Evolutionary conservation across 345 rosid species (phyloP).

Genomic region (Salix arbutifolia): DNA sequence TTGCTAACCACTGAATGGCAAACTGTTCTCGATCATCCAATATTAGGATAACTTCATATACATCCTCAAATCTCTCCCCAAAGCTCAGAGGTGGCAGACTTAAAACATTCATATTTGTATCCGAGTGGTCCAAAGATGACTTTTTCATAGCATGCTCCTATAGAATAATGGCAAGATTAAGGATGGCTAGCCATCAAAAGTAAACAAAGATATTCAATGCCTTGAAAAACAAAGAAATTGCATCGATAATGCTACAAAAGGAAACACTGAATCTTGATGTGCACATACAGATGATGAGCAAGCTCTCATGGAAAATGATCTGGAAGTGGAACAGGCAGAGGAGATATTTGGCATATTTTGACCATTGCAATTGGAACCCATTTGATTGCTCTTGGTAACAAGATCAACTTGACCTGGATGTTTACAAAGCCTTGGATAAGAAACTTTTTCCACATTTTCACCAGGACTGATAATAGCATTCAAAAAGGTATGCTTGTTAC

Average conservation of each 20-base stretch:
- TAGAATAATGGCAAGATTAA: conserved; percentile 4
- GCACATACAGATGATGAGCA: conserved; percentile 72
- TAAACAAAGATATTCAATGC: background rate
- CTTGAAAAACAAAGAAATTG: background rate
- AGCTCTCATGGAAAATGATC: conserved; percentile 41
- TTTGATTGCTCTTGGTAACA: conserved; percentile 27
- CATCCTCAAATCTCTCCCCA: conserved; percentile 77
- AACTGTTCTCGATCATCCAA: conserved; percentile 85
- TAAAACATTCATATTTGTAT: conserved; percentile 29
- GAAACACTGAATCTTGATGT: conserved; percentile 10
- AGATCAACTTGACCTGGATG: conserved; percentile 47
- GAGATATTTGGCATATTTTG: conserved; percentile 21
- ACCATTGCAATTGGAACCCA: conserved; percentile 28
- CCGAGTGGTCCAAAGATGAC: conserved; percentile 30
- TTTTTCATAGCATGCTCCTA: conserved; percentile 27
- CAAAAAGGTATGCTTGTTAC: conserved; percentile 13
- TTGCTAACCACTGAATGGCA: conserved; percentile 58
- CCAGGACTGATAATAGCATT: background rate
- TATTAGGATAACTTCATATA: conserved; percentile 66
- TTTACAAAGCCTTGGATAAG: conserved; percentile 14
- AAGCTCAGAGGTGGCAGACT: conserved; percentile 63
- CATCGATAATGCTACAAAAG: background rate
- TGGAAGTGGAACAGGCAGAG: conserved; percentile 28
- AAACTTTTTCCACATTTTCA: conserved; percentile 2
- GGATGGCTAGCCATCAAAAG: background rate